These are phyloP conservation scores for Gentiana dahurica DNA, from an alignment of 257 asterid genomes.

Conservation along the genomic window DNA sequence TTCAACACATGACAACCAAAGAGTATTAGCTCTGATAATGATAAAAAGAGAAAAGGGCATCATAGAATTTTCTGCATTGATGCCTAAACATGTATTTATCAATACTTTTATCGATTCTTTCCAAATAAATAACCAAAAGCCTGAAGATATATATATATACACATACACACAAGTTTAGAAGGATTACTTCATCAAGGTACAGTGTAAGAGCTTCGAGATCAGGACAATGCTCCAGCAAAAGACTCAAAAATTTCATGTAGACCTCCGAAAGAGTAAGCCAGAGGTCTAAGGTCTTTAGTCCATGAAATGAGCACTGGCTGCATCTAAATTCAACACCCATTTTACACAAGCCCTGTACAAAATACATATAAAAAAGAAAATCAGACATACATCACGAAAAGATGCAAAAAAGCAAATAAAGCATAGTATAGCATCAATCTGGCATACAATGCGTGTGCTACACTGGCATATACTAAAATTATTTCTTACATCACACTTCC, in stretches of 20 bases:
- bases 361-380: neutral
- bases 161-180: neutral
- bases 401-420: no score
- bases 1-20: no score
- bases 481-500: no score
- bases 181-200: neutral
- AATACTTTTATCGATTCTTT: no score
- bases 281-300: conserved; percentile 5
- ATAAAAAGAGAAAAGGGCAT: no score
- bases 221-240: conserved; percentile 10
- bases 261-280: neutral
- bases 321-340: neutral
- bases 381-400: neutral
- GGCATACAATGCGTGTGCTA: no score
- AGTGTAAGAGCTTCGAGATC: conserved; percentile 4
- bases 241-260: neutral
- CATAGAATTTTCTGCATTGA: no score
- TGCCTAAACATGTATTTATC: no score
- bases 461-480: no score
- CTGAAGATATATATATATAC: no score
- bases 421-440: no score
- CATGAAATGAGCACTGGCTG: neutral
- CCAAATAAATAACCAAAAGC: neutral
- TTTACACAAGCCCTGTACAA: neutral
- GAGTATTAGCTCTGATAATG: no score